A percentile compares a stretch with the other conserved stretches of the same genome.
These are phyloP conservation scores for Casuarina glauca DNA, from an alignment of 306 rosid species.

Conservation along the genomic window DNA sequence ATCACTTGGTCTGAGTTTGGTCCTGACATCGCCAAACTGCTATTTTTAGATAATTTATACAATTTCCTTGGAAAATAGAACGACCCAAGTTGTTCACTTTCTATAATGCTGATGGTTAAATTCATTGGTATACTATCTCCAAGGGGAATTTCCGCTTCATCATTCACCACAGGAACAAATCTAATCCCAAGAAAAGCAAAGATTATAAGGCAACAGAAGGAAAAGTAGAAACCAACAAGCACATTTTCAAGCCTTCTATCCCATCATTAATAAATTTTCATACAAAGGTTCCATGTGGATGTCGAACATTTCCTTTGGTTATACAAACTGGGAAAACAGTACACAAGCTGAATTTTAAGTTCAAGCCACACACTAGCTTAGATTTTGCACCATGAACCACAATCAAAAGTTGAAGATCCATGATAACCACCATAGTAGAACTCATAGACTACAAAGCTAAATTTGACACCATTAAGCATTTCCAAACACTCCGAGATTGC, in stretches of 20 bases:
- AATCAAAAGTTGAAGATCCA: neutral
- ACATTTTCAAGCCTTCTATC: neutral
- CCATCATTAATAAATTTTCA: neutral
- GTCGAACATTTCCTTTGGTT: neutral
- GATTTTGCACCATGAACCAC: neutral
- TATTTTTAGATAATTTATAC: neutral
- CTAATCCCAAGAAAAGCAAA: conserved; percentile 4
- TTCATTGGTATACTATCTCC: neutral
- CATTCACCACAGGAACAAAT: neutral
- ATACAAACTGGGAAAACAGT: neutral
- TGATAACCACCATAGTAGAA: neutral
- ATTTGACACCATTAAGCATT: neutral
- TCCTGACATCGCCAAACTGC: neutral
- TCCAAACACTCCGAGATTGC: neutral
- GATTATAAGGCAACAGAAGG: neutral
- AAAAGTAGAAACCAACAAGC: neutral
- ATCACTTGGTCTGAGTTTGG: neutral
- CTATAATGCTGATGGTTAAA: neutral
- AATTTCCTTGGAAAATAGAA: neutral
- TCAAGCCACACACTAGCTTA: neutral
- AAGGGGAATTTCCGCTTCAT: neutral
- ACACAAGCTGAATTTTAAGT: neutral
- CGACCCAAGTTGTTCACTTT: neutral
- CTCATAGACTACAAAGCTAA: neutral
- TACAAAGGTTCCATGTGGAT: neutral